Conservation (phyloP, 1,284 basidiomycete genomes). For the Rugosomyces carneus region DNA sequence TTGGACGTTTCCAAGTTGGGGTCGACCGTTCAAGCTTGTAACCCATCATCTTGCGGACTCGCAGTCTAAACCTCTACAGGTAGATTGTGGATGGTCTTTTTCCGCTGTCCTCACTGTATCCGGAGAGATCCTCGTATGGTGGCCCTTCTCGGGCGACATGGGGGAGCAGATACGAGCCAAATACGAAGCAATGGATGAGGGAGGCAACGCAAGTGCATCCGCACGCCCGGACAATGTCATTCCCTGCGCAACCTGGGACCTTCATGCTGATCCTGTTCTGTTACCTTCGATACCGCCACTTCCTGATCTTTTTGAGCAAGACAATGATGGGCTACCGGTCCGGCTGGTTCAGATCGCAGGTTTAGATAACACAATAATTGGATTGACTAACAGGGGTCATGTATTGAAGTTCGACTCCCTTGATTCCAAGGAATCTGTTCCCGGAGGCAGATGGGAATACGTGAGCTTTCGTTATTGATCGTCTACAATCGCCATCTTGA, state of each 20-base stretch:
- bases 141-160: constrained; percentile 52
- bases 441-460: constrained; percentile 63
- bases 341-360: constrained; percentile 76
- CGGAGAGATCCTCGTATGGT: constrained; percentile 73
- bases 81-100: constrained; percentile 80
- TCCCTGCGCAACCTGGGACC: constrained; percentile 54
- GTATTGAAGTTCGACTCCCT: constrained; percentile 55
- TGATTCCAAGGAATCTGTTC: constrained; percentile 30
- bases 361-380: constrained; percentile 61
- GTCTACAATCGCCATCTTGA: constrained; percentile 22
- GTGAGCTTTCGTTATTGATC: constrained; percentile 36
- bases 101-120: constrained; percentile 62
- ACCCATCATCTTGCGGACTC: constrained; percentile 44
- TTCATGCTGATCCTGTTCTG: constrained; percentile 44
- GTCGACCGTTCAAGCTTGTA: constrained; percentile 59
- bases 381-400: constrained; percentile 73
- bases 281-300: constrained; percentile 51
- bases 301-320: constrained; percentile 31
- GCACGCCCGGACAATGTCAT: constrained; percentile 37
- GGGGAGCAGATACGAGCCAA: constrained; percentile 30
- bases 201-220: constrained; percentile 32
- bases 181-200: constrained; percentile 40
- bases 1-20: constrained; percentile 74
- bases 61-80: constrained; percentile 53
- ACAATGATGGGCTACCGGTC: constrained; percentile 32